Conservation (phyloP, 2,329 filamentous ascomycete genomes). For the Paraconiothyrium brasiliense region DNA sequence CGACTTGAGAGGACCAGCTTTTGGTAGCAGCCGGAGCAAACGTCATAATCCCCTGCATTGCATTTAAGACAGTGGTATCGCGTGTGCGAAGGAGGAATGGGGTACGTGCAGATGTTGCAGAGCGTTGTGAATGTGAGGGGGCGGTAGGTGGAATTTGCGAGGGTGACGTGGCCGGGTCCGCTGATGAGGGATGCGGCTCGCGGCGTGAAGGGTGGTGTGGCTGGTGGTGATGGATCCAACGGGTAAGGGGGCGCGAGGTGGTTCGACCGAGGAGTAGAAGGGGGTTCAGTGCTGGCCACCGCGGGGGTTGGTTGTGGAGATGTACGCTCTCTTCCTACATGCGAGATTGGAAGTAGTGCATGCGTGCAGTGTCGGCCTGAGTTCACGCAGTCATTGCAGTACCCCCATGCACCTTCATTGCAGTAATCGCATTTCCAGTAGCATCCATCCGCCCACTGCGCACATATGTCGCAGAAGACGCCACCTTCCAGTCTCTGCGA, state of each 20-base stretch:
- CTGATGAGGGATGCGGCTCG: slow-evolving; percentile 55
- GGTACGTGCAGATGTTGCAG: slow-evolving; percentile 80
- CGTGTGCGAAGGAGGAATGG: slow-evolving; percentile 73
- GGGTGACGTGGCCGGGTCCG: slow-evolving; percentile 43
- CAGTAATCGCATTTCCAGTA: slow-evolving; percentile 90
- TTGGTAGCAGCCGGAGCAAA: slow-evolving; percentile 82
- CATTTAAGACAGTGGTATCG: slow-evolving; percentile 85
- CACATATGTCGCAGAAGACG: slow-evolving; percentile 83
- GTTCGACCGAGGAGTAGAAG: slow-evolving; percentile 28
- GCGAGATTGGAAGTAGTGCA: slow-evolving; percentile 77
- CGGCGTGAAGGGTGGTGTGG: slow-evolving; percentile 52
- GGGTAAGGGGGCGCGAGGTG: slow-evolving; percentile 35
- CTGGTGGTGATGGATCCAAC: slow-evolving; percentile 35
- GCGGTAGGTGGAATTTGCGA: slow-evolving; percentile 62
- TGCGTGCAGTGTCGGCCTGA: slow-evolving; percentile 84
- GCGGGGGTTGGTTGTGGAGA: slow-evolving; percentile 20
- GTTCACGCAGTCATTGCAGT: slow-evolving; percentile 87
- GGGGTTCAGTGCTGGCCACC: slow-evolving; percentile 25
- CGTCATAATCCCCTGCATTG: slow-evolving; percentile 83
- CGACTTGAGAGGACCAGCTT: slow-evolving; percentile 69
- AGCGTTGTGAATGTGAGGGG: slow-evolving; percentile 76
- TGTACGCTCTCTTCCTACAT: slow-evolving; percentile 54
- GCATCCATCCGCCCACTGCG: slow-evolving; percentile 77
- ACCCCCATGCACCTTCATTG: slow-evolving; percentile 95
- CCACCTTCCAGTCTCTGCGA: slow-evolving; percentile 75